Conservation (phyloP, 2,329 filamentous ascomycete genomes). For the Myriosclerotinia scirpicola region DNA sequence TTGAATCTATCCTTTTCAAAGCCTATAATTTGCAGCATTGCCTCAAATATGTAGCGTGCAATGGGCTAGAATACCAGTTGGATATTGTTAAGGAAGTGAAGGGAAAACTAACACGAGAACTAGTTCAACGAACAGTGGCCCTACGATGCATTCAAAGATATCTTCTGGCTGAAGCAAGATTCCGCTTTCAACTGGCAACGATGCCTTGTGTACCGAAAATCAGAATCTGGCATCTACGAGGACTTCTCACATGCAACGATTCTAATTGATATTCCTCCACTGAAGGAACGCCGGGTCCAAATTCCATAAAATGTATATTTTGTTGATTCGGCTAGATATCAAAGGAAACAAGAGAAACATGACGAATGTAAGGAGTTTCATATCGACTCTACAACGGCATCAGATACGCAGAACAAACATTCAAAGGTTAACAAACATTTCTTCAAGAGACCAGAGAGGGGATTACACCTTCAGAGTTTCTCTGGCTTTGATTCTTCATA, state of each 20-base stretch:
- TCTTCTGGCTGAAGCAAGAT: conserved; percentile 27
- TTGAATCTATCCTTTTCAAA: no score
- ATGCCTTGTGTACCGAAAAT: conserved; percentile 18
- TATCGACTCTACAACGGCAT: not conserved
- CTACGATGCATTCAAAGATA: not conserved
- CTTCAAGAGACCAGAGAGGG: not conserved
- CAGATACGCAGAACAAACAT: not conserved
- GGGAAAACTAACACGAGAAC: not conserved
- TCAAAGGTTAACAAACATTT: not conserved
- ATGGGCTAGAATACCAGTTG: no score
- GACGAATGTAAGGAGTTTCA: not conserved
- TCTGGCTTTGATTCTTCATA: not conserved
- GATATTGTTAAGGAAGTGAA: not conserved
- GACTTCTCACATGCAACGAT: conserved; percentile 29
- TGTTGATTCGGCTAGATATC: not conserved
- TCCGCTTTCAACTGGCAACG: conserved; percentile 24
- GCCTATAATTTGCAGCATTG: no score
- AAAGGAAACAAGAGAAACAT: not conserved
- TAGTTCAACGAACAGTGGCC: not conserved
- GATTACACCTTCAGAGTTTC: not conserved
- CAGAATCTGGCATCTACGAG: conserved; percentile 24
- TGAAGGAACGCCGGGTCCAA: not conserved
- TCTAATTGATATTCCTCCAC: conserved; percentile 24
- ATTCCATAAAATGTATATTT: not conserved
- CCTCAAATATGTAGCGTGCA: no score